Evolutionary conservation across 805 yeast species (phyloP).

Genomic region (Yarrowia alimentaria): DNA sequence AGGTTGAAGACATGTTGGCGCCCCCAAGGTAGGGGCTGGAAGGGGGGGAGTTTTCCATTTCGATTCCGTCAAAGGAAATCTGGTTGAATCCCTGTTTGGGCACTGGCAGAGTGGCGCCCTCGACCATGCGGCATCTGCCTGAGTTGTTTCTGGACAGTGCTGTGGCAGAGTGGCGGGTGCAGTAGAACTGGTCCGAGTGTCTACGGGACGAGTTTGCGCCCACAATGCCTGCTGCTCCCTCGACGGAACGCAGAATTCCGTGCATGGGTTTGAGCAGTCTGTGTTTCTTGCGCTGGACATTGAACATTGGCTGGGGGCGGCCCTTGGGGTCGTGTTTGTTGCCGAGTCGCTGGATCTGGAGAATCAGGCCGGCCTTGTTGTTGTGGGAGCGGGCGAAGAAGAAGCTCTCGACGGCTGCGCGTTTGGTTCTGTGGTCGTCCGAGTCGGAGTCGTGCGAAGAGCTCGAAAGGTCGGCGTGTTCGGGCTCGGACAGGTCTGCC

Average conservation of each 20-base stretch:
- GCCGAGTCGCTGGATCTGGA: slow-evolving; percentile 23
- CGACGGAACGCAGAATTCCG: slow-evolving; percentile 18
- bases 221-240: slow-evolving; percentile 21
- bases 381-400: slow-evolving; percentile 21
- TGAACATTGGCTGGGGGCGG: slow-evolving; percentile 20
- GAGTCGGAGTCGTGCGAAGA: slow-evolving; percentile 20
- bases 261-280: slow-evolving; percentile 19
- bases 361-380: slow-evolving; percentile 6
- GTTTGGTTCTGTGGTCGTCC: slow-evolving; percentile 4
- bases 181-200: slow-evolving; percentile 21
- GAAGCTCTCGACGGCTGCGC: slow-evolving; percentile 7
- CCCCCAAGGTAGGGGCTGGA: neutral
- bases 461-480: slow-evolving; percentile 7
- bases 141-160: slow-evolving; percentile 3
- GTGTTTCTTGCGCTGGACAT: slow-evolving; percentile 23
- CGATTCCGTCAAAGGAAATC: slow-evolving; percentile 17
- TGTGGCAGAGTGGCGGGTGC: slow-evolving; percentile 7
- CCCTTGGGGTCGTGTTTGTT: neutral
- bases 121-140: neutral
- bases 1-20: neutral
- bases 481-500: slow-evolving; percentile 14
- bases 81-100: slow-evolving; percentile 13
- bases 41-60: slow-evolving; percentile 13
- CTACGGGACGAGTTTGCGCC: slow-evolving; percentile 16
- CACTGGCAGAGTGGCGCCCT: slow-evolving; percentile 4